Base-by-base conservation (phyloP, 139 green algal genomes). In the Tetradesmus obliquus region DNA sequence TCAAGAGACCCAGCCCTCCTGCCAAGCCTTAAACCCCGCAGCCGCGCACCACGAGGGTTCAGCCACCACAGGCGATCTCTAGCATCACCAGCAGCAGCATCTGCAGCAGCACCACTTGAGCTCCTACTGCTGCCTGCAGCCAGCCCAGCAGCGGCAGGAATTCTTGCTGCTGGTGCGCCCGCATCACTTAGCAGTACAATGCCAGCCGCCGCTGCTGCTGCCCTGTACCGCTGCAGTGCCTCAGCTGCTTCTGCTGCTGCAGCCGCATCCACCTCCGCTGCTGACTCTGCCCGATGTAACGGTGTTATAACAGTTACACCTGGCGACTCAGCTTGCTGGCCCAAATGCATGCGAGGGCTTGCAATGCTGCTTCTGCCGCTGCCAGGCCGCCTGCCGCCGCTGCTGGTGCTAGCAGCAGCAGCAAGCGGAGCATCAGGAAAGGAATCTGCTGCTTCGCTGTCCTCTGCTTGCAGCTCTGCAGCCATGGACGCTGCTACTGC, bases 241-340 rank as follows among this genome's bases (percentile, higher is more conserved):
- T 22, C 32, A 13, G 66, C 85, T 62, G 85, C 85, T 62, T 90
- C 85, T 69, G 85, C 85, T 55, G 85, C 85, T 82, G 85, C 85
- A 20, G 15, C 85, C 6, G 45, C 62, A n/a, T 90, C 85, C 9
- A 62, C 66, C 22, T 82, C 66, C 32, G 85, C 85, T 66, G 85
- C 85, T 69, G 76, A 82, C 76, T 82, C 24, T 17, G 24, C 24
- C 3, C 76, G 76, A 55, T 53, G 24, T 82, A 82, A 17, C 76
- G 66, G 66, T 6, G 17, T 24, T 76, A 24, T 24, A 76, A 24
- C 57, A 7, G 66, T 76, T 76, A 76, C 66, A n/a, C n/a, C 66
- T 72, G 62, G 19, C n/a, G 66, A 76, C 2, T 76, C 15, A 20
- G 66, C 66, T n/a, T 19, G 66, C 15, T 4, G 17, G n/a, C 8